These are phyloP conservation scores for Otatea glauca DNA, from an alignment of 176 grass and related monocot species.

Conservation along the genomic window DNA sequence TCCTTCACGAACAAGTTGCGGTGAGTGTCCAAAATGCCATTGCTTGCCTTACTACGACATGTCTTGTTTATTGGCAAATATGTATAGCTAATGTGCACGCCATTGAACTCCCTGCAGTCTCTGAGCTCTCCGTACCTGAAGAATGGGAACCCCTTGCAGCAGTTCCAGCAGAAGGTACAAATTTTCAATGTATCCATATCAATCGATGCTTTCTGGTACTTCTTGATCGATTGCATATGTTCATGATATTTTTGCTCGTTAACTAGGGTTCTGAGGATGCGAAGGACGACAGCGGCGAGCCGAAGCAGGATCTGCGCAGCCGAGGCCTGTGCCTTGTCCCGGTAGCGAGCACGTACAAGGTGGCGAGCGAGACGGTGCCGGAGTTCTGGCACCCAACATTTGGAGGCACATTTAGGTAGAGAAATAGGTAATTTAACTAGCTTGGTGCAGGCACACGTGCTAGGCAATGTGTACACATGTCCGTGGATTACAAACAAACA, in stretches of 20 bases:
- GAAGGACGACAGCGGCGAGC: slow-evolving; percentile 56
- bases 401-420: slow-evolving; percentile 86
- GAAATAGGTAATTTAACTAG: slow-evolving; percentile 30
- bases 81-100: slow-evolving; percentile 21
- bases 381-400: slow-evolving; percentile 98
- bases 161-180: slow-evolving; percentile 72
- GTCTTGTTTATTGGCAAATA: neutral
- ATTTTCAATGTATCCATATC: neutral
- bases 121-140: slow-evolving; percentile 88
- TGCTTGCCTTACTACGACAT: neutral
- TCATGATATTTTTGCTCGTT: neutral
- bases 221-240: neutral
- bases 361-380: slow-evolving; percentile 73
- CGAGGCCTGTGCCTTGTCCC: slow-evolving; percentile 93
- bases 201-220: neutral
- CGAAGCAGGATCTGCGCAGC: slow-evolving; percentile 71
- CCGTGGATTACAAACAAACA: slow-evolving; percentile 39
- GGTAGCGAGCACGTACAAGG: slow-evolving; percentile 80
- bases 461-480: slow-evolving; percentile 38
- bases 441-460: slow-evolving; percentile 25
- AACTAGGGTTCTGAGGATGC: slow-evolving; percentile 55
- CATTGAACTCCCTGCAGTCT: slow-evolving; percentile 51
- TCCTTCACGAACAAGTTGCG: slow-evolving; percentile 94
- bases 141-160: slow-evolving; percentile 65
- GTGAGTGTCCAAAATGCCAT: slow-evolving; percentile 57